Conservation (phyloP, 768 basidiomycete genomes). For the Mycena pura region DNA sequence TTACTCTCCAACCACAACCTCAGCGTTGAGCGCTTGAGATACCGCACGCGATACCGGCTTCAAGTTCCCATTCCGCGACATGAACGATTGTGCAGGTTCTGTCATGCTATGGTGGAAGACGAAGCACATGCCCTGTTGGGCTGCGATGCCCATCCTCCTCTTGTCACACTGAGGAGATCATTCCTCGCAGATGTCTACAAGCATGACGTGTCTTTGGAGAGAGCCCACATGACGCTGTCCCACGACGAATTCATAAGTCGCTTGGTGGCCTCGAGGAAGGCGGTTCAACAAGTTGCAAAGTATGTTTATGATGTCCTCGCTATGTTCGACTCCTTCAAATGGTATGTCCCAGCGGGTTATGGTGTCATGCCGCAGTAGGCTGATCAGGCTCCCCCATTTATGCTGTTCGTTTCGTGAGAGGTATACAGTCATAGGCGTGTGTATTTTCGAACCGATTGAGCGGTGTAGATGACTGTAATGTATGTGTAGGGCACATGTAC, state of each 20-base stretch:
- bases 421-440: no score
- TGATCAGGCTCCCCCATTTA: neutral
- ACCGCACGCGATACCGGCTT: neutral
- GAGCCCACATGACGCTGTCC: neutral
- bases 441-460: neutral
- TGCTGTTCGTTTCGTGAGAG: neutral
- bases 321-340: neutral
- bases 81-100: neutral
- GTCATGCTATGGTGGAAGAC: neutral
- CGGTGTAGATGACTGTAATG: conserved; percentile 1
- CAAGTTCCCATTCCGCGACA: neutral
- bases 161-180: neutral
- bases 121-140: neutral
- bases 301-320: neutral
- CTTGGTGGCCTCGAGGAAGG: neutral
- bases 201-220: neutral
- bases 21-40: neutral
- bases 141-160: neutral
- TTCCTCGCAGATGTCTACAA: neutral
- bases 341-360: neutral
- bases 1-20: neutral
- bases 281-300: neutral
- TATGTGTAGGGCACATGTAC: neutral
- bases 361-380: neutral
- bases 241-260: neutral